Evolutionary conservation across 352 stramenopile genomes (phyloP), one percentile per base, ranked within the genome.

Genomic region (Phytopythium kandeliae): DNA sequence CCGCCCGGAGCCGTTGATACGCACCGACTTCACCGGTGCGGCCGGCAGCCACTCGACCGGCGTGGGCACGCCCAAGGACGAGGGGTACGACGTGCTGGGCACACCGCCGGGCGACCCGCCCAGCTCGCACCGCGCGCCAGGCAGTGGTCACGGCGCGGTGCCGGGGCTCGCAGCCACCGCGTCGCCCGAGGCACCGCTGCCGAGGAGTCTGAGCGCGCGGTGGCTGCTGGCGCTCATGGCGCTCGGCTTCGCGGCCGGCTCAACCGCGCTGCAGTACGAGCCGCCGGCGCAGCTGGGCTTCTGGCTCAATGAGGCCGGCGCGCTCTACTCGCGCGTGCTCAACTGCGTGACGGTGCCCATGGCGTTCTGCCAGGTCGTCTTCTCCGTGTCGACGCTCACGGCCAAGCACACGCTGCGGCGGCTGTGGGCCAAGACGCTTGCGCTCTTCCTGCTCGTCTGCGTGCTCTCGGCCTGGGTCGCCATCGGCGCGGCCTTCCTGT

Each of bases 341-440:
- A 70, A 79, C 53, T 87, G 75, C 42, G 45, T 78, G 28, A 69
- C 67, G 26, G 57, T 89, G 15, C 78, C 75, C 3, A 65, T 89
- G 66, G 73, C 74, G 3, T 80, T 86, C 25, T 85, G 66, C 51
- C 73, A 87, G 31, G 73, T 85, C 10, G 55, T 89, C 47, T 71
- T 78, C 25, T 71, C 61, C 1, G 66, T 78, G 7, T 71, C 76
- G 13, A 72, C 75, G 40, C 47, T 89, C 48, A 64, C 58, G 19
- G 64, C 71, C 19, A 74, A 65, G 47, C 51, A 54, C 41, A 69
- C 62, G 11, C 56, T 86, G n/a, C 44, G 48, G 16, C 65, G 60
- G 11, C 58, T 81, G 35, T 82, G 71, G 69, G 25, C 72, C 26
- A 72, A 75, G 57, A 72, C 63, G 2, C 33, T 66, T 3, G 48